phyloP scores from a whole-genome alignment of 306 rosid species.

The Vigna unguiculata region DNA sequence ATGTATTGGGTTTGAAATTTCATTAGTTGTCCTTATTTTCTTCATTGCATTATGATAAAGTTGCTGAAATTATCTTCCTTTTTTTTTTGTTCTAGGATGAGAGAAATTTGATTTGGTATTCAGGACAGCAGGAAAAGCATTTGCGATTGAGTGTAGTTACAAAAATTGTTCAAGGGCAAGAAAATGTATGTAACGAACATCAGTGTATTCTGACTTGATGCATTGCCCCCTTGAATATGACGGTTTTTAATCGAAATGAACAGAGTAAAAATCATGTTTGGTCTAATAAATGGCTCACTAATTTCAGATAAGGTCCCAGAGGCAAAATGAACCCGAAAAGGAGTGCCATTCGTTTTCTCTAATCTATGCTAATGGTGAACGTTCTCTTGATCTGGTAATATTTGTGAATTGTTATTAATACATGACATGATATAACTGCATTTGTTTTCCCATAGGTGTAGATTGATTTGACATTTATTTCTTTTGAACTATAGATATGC shows the following conservation, averaged over 20 bases:
- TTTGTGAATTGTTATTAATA: not conserved
- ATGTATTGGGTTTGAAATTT: slow-evolving; percentile 1
- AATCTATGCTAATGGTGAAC: slow-evolving; percentile 72
- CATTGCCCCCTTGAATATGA: slow-evolving; percentile 17
- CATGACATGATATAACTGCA: slow-evolving; percentile 13
- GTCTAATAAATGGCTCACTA: slow-evolving; percentile 40
- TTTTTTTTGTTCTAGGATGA: slow-evolving; percentile 67
- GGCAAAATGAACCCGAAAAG: slow-evolving; percentile 65
- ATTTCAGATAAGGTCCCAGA: slow-evolving; percentile 67
- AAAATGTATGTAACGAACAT: slow-evolving; percentile 59
- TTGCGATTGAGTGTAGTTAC: slow-evolving; percentile 67
- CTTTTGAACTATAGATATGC: slow-evolving; percentile 63
- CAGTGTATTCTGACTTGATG: slow-evolving; percentile 25
- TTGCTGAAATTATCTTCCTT: slow-evolving; percentile 28
- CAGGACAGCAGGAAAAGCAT: slow-evolving; percentile 78
- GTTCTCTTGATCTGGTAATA: slow-evolving; percentile 84
- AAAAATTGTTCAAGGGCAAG: slow-evolving; percentile 72
- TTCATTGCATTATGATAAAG: slow-evolving; percentile 20
- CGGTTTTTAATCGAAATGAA: slow-evolving; percentile 33
- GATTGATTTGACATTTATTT: slow-evolving; percentile 27
- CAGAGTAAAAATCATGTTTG: slow-evolving; percentile 27
- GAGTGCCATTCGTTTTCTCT: slow-evolving; percentile 79
- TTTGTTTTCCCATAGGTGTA: slow-evolving; percentile 32
- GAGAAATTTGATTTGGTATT: slow-evolving; percentile 81
- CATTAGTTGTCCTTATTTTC: slow-evolving; percentile 20